These are phyloP conservation scores for Boletus reticulatus DNA, from an alignment of 768 basidiomycete genomes.

Conservation along the genomic window DNA sequence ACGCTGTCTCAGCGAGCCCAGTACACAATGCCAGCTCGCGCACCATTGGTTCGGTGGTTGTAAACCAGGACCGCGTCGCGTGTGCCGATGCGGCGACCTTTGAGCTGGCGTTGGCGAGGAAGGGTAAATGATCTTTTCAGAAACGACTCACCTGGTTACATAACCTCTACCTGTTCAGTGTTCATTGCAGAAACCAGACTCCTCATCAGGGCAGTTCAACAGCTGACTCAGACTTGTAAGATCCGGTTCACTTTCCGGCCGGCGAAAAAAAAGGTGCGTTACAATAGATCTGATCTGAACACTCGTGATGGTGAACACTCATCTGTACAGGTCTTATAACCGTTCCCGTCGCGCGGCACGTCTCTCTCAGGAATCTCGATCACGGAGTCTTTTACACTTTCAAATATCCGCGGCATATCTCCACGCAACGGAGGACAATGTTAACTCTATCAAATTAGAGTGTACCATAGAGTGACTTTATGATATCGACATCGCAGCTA, in stretches of 20 bases:
- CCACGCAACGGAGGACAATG: neutral
- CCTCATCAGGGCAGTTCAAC: neutral
- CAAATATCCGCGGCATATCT: slow-evolving; percentile 5
- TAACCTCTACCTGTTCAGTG: neutral
- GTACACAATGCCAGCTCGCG: neutral
- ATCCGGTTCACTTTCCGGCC: slow-evolving; percentile 5
- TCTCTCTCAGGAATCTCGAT: slow-evolving; percentile 1
- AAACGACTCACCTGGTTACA: slow-evolving; percentile 10
- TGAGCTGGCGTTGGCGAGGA: neutral
- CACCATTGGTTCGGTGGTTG: neutral
- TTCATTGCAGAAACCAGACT: slow-evolving; percentile 10
- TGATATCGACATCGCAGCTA: neutral
- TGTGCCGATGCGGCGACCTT: slow-evolving; percentile 29
- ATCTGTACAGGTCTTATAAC: slow-evolving; percentile 2
- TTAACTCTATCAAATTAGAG: neutral
- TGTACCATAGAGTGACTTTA: neutral
- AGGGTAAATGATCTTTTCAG: slow-evolving; percentile 7
- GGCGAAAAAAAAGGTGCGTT: slow-evolving; percentile 4
- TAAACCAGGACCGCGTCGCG: neutral
- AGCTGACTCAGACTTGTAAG: slow-evolving; percentile 4
- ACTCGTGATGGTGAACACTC: neutral
- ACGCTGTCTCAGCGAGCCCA: neutral
- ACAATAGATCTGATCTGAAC: slow-evolving; percentile 20
- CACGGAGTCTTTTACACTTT: neutral
- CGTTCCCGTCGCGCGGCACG: slow-evolving; percentile 22